Evolutionary conservation across 2,329 filamentous ascomycete genomes (phyloP).

Genomic region (Nemania sp.): DNA sequence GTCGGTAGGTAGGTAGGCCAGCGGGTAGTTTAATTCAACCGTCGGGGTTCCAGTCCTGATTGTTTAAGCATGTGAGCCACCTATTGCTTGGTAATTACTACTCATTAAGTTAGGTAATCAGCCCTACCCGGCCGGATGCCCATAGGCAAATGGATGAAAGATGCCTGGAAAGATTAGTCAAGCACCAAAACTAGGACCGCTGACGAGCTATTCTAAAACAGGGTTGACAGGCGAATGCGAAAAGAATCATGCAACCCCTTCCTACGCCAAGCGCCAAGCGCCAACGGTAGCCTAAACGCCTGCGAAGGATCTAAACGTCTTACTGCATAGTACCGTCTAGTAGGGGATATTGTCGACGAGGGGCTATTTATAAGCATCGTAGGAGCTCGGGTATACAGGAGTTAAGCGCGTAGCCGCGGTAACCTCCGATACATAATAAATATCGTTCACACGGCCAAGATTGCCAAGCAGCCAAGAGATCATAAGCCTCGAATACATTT

Average conservation of each 20-base stretch:
- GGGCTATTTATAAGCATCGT: not conserved
- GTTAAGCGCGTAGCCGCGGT: not conserved
- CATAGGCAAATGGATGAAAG: too few relatives aligned
- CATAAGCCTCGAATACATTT: not conserved
- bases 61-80: too few relatives aligned
- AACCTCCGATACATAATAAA: not conserved
- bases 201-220: not conserved
- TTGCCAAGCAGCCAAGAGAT: not conserved
- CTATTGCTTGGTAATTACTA: too few relatives aligned
- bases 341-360: not conserved
- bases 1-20: too few relatives aligned
- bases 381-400: not conserved
- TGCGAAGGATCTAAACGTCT: not conserved
- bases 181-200: not conserved
- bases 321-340: not conserved
- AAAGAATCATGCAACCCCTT: not conserved
- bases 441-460: not conserved
- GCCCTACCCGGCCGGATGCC: too few relatives aligned
- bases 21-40: too few relatives aligned
- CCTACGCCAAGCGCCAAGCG: not conserved
- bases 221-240: not conserved
- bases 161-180: not conserved
- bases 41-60: too few relatives aligned
- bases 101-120: not conserved
- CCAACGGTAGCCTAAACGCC: too few relatives aligned